phyloP scores from a whole-genome alignment of 768 basidiomycete species.

The Mrakia gelida region DNA sequence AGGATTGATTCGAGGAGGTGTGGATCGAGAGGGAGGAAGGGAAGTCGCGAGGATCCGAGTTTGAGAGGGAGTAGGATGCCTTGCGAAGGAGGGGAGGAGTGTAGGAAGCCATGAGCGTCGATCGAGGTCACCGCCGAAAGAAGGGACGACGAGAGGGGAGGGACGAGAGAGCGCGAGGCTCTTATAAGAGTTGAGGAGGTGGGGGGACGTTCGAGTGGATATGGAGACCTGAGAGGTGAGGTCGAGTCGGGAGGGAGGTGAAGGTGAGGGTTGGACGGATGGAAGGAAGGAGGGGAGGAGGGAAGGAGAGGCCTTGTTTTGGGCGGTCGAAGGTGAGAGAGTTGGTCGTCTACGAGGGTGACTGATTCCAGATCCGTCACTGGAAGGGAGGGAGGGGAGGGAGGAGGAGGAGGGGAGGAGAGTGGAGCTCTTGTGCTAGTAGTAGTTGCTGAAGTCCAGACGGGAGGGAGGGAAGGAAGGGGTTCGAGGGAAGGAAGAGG shows the following conservation, averaged over 20 bases:
- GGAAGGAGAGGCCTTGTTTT: background rate
- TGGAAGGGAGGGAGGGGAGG: background rate
- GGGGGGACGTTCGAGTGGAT: background rate
- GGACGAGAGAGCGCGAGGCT: background rate
- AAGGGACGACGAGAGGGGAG: background rate
- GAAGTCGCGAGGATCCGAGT: slow-evolving; percentile 15
- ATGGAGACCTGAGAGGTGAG: background rate
- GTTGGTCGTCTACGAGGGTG: background rate
- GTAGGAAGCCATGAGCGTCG: background rate
- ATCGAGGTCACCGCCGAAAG: background rate
- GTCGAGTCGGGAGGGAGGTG: background rate
- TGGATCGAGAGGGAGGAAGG: slow-evolving; percentile 12
- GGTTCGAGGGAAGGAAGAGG: background rate
- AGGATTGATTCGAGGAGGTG: slow-evolving; percentile 5
- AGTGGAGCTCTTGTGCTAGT: background rate
- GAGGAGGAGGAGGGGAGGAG: background rate
- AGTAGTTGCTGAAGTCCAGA: background rate
- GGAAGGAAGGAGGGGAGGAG: background rate
- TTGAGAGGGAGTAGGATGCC: background rate
- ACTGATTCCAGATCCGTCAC: slow-evolving; percentile 18
- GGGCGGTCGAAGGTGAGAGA: background rate
- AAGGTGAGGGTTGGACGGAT: background rate
- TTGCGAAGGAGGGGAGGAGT: slow-evolving; percentile 4
- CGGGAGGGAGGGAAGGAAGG: background rate
- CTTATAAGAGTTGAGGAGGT: background rate